Evolutionary conservation across 225 moss, liverwort and hornwort species (phyloP).

Genomic region (Pseudoscleropodium purum): DNA sequence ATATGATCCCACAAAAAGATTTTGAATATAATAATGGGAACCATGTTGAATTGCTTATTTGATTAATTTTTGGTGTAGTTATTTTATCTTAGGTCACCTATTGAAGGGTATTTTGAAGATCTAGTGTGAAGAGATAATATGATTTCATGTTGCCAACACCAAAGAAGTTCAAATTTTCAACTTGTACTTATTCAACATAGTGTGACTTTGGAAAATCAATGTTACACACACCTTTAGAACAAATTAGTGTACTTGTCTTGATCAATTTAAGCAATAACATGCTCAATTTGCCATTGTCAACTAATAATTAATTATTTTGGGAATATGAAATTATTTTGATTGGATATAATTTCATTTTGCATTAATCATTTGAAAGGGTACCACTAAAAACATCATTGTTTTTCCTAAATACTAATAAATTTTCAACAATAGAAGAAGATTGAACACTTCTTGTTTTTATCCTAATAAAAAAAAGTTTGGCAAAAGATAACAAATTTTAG

Average conservation of each 20-base stretch:
- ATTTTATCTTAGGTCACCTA: not conserved
- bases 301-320: not conserved
- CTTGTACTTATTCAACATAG: not conserved
- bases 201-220: not conserved
- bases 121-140: not conserved
- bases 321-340: not conserved
- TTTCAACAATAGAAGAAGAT: no score
- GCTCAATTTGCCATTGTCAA: not conserved
- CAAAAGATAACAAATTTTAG: not conserved
- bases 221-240: fast-evolving
- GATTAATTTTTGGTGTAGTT: not conserved
- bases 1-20: not conserved
- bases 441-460: not conserved
- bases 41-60: not conserved
- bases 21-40: not conserved
- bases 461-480: not conserved
- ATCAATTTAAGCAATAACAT: not conserved
- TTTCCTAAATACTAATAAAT: no score
- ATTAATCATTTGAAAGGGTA: no score
- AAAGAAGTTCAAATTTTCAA: not conserved
- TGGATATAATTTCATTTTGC: no score
- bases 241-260: not conserved
- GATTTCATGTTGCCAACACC: no score
- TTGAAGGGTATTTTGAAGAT: no score
- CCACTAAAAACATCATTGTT: no score